These are phyloP conservation scores for Macadamia tetraphylla DNA, from an alignment of 164 flowering plant genomes.

Conservation along the genomic window DNA sequence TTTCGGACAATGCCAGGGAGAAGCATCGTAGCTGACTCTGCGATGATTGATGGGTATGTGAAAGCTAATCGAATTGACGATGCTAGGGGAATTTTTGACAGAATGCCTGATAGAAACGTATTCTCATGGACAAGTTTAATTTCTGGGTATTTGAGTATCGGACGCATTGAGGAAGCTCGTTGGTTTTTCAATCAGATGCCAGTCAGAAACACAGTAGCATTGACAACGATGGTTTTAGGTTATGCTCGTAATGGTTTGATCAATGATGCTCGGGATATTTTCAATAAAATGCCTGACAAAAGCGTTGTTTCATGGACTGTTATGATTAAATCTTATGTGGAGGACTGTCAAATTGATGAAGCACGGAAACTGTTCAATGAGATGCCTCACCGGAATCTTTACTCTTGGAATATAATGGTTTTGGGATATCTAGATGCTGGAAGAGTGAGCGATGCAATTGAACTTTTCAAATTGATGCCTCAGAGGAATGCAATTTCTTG, in stretches of 20 bases:
- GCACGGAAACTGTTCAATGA: constrained; percentile 34
- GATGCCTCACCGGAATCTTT: constrained; percentile 43
- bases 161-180: no score
- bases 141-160: constrained; percentile 16
- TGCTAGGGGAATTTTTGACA: constrained; percentile 39
- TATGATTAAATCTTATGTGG: constrained; percentile 40
- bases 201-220: constrained; percentile 39
- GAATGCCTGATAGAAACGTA: constrained; percentile 42
- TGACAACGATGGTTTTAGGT: constrained; percentile 46
- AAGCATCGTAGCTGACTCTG: neutral
- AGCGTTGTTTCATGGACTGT: constrained; percentile 26
- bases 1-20: constrained; percentile 28
- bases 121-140: constrained; percentile 48
- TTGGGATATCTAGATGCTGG: constrained; percentile 29
- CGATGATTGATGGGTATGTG: constrained; percentile 46
- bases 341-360: constrained; percentile 29
- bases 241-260: constrained; percentile 40
- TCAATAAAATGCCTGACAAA: constrained; percentile 17
- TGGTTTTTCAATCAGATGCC: no score
- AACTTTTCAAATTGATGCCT: constrained; percentile 42
- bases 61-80: constrained; percentile 30
- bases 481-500: constrained; percentile 46
- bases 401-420: constrained; percentile 51
- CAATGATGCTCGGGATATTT: constrained; percentile 31
- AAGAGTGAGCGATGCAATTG: constrained; percentile 34